These are phyloP conservation scores for Kwoniella dejecticola DNA, from an alignment of 768 basidiomycete species.

Conservation along the genomic window DNA sequence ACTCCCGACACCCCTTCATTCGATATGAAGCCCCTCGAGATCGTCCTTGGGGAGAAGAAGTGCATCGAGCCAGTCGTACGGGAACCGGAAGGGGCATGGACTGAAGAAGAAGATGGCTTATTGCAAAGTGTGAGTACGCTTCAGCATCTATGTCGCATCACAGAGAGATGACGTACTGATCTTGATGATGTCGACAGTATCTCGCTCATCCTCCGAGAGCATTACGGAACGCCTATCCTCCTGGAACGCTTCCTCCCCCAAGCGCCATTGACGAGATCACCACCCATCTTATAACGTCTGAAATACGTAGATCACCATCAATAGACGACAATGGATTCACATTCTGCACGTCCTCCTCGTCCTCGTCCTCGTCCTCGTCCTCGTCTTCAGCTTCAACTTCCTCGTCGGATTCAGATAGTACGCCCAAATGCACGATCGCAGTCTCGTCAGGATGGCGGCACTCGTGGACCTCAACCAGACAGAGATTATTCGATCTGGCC, in stretches of 20 bases:
- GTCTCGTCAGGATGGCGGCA: conserved; percentile 34
- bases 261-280: conserved; percentile 47
- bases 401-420: conserved; percentile 4
- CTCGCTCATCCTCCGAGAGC: conserved; percentile 38
- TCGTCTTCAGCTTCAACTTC: neutral
- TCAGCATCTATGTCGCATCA: neutral
- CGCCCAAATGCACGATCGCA: conserved; percentile 5
- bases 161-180: neutral
- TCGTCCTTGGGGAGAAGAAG: conserved; percentile 3
- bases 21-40: conserved; percentile 22
- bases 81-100: conserved; percentile 27
- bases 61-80: neutral
- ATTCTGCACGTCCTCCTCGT: conserved; percentile 2
- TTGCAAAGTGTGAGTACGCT: conserved; percentile 39
- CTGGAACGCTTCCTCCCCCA: conserved; percentile 46
- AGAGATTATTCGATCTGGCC: conserved; percentile 42
- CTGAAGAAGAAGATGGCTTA: conserved; percentile 40
- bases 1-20: conserved; percentile 40
- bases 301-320: conserved; percentile 28
- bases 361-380: neutral
- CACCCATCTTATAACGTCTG: conserved; percentile 34
- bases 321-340: conserved; percentile 5
- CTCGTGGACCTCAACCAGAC: conserved; percentile 42
- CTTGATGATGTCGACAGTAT: conserved; percentile 26
- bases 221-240: conserved; percentile 40